Conservation (phyloP, 495 filamentous ascomycete genomes). For the Aspergillus cavernicola region DNA sequence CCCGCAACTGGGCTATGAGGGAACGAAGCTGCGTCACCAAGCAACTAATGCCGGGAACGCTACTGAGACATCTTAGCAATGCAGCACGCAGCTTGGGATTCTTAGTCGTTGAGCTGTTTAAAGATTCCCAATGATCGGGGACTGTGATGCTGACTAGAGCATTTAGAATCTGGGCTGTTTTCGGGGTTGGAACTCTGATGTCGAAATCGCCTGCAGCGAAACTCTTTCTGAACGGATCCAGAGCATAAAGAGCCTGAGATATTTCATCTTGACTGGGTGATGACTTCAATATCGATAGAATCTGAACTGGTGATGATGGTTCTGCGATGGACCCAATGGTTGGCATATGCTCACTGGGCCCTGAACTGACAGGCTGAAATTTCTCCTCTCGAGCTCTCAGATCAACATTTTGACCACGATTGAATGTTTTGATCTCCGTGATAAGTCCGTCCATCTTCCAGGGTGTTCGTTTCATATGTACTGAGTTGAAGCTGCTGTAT, state of each 20-base stretch:
- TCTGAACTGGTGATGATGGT: constrained; percentile 50
- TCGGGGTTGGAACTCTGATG: constrained; percentile 59
- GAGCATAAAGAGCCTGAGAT: constrained; percentile 45
- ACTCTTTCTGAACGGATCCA: constrained; percentile 42
- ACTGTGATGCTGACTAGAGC: constrained; percentile 64
- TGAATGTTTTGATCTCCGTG: constrained; percentile 39
- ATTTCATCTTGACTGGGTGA: constrained; percentile 62
- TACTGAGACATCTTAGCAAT: constrained; percentile 66
- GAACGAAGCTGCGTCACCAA: constrained; percentile 59
- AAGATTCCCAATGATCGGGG: constrained; percentile 71
- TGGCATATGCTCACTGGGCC: constrained; percentile 12
- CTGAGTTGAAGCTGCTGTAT: constrained; percentile 9
- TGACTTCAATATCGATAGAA: constrained; percentile 58
- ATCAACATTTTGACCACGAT: constrained; percentile 19
- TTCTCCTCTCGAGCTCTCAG: constrained; percentile 18
- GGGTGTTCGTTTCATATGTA: constrained; percentile 2
- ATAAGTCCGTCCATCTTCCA: constrained; percentile 41
- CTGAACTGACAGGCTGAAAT: constrained; percentile 1
- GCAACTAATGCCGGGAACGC: constrained; percentile 67
- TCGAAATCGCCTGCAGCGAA: constrained; percentile 42
- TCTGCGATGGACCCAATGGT: constrained; percentile 17
- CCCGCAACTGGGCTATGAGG: constrained; percentile 34
- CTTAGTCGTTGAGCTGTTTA: constrained; percentile 25
- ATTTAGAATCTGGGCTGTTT: constrained; percentile 66
- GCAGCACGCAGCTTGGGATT: constrained; percentile 34